Evolutionary conservation across 2,329 filamentous ascomycete genomes (phyloP).

Genomic region (Talaromyces albobiverticillius): DNA sequence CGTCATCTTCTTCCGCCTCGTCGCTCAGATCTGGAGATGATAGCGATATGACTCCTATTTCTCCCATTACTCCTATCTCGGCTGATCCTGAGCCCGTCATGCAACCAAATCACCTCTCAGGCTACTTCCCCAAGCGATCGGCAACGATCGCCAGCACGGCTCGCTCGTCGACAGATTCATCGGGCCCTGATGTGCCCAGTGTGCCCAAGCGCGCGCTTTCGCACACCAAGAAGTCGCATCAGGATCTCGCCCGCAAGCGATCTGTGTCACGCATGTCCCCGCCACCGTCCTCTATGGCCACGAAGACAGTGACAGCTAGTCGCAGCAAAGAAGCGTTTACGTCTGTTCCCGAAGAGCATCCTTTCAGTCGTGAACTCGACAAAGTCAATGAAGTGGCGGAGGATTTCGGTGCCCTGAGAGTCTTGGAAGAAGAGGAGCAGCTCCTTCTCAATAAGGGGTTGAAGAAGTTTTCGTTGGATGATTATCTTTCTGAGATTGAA

Average conservation of each 20-base stretch:
- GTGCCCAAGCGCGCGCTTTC: conserved; percentile 78
- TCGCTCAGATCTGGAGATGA: conserved; percentile 65
- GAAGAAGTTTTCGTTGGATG: conserved; percentile 70
- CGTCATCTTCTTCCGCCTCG: conserved; percentile 51
- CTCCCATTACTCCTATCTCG: conserved; percentile 29
- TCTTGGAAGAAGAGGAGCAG: conserved; percentile 71
- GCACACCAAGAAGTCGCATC: conserved; percentile 84
- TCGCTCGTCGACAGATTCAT: conserved; percentile 45
- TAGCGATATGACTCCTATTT: conserved; percentile 61
- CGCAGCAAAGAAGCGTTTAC: conserved; percentile 33
- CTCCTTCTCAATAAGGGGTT: conserved; percentile 69
- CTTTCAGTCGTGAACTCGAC: conserved; percentile 85
- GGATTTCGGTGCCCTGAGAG: conserved; percentile 67
- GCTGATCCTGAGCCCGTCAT: conserved; percentile 43
- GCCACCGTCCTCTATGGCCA: conserved; percentile 37
- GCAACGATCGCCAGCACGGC: conserved; percentile 61
- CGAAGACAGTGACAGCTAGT: conserved; percentile 30
- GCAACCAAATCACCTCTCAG: conserved; percentile 55
- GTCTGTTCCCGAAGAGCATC: conserved; percentile 51
- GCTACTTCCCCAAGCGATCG: conserved; percentile 67
- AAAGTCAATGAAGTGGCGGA: conserved; percentile 92
- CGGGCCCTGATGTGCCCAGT: conserved; percentile 55
- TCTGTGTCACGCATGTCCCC: conserved; percentile 56
- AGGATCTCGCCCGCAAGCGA: conserved; percentile 67
- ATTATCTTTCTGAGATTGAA: conserved; percentile 80